phyloP scores from a whole-genome alignment of 805 yeast genomes.

The Kodamaea restingae region DNA sequence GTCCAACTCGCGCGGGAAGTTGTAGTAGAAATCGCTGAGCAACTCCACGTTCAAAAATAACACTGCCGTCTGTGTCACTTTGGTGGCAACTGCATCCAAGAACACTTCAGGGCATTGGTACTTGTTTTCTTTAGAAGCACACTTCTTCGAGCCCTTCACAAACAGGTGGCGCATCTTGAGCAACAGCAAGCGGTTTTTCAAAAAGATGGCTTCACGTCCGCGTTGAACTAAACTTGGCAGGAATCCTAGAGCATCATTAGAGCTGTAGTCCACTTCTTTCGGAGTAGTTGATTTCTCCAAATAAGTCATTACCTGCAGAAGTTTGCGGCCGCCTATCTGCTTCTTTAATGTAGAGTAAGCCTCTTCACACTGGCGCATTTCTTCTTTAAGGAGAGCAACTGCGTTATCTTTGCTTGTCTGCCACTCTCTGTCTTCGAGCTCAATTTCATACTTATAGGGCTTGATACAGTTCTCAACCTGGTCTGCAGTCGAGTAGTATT shows the following conservation, averaged over 20 bases:
- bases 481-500: slow-evolving; percentile 90
- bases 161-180: slow-evolving; percentile 68
- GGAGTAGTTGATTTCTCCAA: slow-evolving; percentile 37
- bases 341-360: slow-evolving; percentile 56
- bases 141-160: slow-evolving; percentile 68
- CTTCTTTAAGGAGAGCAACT: slow-evolving; percentile 70
- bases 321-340: slow-evolving; percentile 78
- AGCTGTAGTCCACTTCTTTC: slow-evolving; percentile 33
- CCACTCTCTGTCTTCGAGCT: slow-evolving; percentile 96
- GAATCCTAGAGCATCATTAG: slow-evolving; percentile 79
- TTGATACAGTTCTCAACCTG: slow-evolving; percentile 98
- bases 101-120: slow-evolving; percentile 94
- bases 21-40: slow-evolving; percentile 90
- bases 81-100: slow-evolving; percentile 86
- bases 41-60: slow-evolving; percentile 90
- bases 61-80: slow-evolving; percentile 89
- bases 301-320: slow-evolving; percentile 78
- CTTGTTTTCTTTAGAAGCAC: slow-evolving; percentile 75
- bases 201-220: slow-evolving; percentile 81
- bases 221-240: slow-evolving; percentile 67
- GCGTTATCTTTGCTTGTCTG: slow-evolving; percentile 73
- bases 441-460: slow-evolving; percentile 96
- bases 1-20: slow-evolving; percentile 93
- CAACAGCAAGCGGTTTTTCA: slow-evolving; percentile 67
- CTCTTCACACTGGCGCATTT: slow-evolving; percentile 72